Percentiles rank a stretch among this genome's conserved stretches.
Evolutionary conservation across 257 asterid genomes (phyloP).

Genomic region (Petunia secreta): DNA sequence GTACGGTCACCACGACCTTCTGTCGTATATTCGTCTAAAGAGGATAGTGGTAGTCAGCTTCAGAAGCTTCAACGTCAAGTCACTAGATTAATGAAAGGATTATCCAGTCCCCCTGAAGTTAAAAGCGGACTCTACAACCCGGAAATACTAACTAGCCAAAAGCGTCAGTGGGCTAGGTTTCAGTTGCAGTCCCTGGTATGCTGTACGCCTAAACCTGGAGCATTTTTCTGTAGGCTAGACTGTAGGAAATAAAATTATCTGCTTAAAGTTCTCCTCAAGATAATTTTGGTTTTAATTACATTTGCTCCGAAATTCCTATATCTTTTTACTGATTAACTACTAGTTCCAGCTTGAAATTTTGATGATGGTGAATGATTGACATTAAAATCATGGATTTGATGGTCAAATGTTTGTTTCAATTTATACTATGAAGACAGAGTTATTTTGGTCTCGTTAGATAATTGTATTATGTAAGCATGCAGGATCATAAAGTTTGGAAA

Average conservation of each 20-base stretch:
- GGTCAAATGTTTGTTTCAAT: background rate
- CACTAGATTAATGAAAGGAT: constrained; percentile 80
- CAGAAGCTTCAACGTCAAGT: constrained; percentile 84
- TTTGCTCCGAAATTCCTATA: constrained; percentile 9
- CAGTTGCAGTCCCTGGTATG: constrained; percentile 92
- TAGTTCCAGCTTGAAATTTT: constrained; percentile 13
- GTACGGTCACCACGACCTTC: constrained; percentile 87
- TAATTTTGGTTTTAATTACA: constrained; percentile 14
- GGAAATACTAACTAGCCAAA: constrained; percentile 92
- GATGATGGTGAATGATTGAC: constrained; percentile 1
- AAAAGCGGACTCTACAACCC: constrained; percentile 86
- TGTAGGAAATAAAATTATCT: background rate
- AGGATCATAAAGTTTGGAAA: constrained; percentile 95
- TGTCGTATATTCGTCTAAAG: constrained; percentile 85
- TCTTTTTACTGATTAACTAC: background rate
- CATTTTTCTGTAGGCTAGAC: background rate
- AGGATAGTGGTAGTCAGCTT: constrained; percentile 77
- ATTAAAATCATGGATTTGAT: background rate
- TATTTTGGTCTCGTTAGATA: constrained; percentile 42
- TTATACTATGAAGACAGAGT: background rate
- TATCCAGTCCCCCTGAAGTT: constrained; percentile 80
- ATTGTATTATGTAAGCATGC: constrained; percentile 44
- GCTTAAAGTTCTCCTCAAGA: background rate
- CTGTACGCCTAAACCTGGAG: constrained; percentile 21
- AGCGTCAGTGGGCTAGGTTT: constrained; percentile 98